Percentiles rank a stretch among this genome's conserved stretches.
phyloP scores from a whole-genome alignment of 2,329 filamentous ascomycete species.

The Mariannaea sp. region DNA sequence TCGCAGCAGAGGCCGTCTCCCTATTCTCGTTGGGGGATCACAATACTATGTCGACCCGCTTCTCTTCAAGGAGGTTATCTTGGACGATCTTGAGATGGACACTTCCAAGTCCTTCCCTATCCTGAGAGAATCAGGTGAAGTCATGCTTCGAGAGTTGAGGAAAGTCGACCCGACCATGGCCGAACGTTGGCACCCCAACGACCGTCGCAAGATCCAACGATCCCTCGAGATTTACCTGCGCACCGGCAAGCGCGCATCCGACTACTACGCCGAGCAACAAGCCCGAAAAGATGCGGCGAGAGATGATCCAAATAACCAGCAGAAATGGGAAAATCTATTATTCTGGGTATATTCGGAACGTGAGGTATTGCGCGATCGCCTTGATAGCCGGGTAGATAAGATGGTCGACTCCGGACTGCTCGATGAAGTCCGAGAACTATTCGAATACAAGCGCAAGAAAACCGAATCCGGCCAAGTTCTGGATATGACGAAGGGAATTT shows the following conservation, averaged over 20 bases:
- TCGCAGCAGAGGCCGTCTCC: slow-evolving; percentile 74
- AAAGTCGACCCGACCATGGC: slow-evolving; percentile 91
- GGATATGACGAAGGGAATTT: slow-evolving; percentile 83
- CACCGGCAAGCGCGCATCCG: slow-evolving; percentile 80
- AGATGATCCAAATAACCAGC: slow-evolving; percentile 26
- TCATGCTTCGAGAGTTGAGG: slow-evolving; percentile 72
- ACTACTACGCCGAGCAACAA: slow-evolving; percentile 82
- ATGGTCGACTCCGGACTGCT: slow-evolving; percentile 70
- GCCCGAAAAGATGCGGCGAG: slow-evolving; percentile 43
- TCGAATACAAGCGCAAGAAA: slow-evolving; percentile 45
- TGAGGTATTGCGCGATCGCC: slow-evolving; percentile 68
- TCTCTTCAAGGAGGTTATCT: slow-evolving; percentile 72
- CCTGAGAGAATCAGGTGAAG: slow-evolving; percentile 70
- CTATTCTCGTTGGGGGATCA: slow-evolving; percentile 91
- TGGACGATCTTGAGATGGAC: slow-evolving; percentile 46
- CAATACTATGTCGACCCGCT: slow-evolving; percentile 94
- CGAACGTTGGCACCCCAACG: slow-evolving; percentile 89
- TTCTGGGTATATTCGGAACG: slow-evolving; percentile 87
- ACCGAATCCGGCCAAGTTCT: slow-evolving; percentile 55
- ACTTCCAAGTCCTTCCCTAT: slow-evolving; percentile 64
- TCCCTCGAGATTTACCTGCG: slow-evolving; percentile 89
- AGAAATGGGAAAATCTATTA: slow-evolving; percentile 64
- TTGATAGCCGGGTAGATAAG: slow-evolving; percentile 78
- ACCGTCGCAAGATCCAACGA: slow-evolving; percentile 84
- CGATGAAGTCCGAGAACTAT: slow-evolving; percentile 54